These are phyloP conservation scores for Ascochyta lentis DNA, from an alignment of 2,329 filamentous ascomycete genomes.

Conservation along the genomic window DNA sequence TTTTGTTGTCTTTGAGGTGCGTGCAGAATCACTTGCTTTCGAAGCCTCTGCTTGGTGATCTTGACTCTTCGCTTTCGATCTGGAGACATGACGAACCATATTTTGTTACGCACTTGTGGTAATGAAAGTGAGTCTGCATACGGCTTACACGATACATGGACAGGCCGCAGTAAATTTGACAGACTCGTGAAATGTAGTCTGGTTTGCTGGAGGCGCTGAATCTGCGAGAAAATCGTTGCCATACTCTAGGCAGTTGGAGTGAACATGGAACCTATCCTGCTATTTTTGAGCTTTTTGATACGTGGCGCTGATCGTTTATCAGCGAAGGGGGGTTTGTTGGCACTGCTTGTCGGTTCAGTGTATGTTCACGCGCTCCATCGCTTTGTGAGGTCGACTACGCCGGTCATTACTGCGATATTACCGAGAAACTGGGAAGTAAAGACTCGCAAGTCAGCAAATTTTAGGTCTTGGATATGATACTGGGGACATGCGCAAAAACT, in stretches of 20 bases:
- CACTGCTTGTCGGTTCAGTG: not conserved
- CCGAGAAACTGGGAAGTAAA: not conserved
- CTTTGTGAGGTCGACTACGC: not conserved
- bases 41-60: not conserved
- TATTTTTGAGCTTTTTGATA: not conserved
- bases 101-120: not conserved
- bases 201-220: not conserved
- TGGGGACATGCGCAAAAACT: not conserved
- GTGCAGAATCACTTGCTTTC: not conserved
- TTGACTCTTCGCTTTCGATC: not conserved
- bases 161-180: not conserved
- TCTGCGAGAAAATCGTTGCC: not conserved
- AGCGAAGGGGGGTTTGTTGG: not conserved
- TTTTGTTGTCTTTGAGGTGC: not conserved
- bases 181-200: not conserved
- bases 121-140: not conserved
- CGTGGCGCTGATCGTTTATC: not conserved
- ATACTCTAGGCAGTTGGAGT: too few relatives aligned
- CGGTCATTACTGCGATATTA: not conserved
- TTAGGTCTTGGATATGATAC: not conserved
- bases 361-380: not conserved
- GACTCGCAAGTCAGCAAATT: not conserved
- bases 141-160: not conserved
- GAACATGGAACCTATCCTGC: too few relatives aligned
- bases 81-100: not conserved